phyloP scores from a whole-genome alignment of 345 rosid genomes.

The Boechera divaricarpa region DNA sequence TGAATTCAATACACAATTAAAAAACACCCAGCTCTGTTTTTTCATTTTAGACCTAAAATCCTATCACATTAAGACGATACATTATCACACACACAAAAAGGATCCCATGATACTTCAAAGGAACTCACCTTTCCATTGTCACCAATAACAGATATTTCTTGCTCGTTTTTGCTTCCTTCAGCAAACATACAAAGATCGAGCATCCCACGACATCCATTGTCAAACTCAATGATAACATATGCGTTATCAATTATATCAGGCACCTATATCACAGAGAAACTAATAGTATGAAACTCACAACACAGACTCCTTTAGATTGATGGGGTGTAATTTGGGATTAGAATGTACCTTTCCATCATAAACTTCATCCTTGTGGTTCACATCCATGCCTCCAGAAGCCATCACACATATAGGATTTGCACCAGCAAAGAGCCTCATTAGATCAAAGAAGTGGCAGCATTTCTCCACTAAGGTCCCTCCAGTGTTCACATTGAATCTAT shows the following conservation, averaged over 20 bases:
- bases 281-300: not conserved
- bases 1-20: not conserved
- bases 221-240: slow-evolving; percentile 83
- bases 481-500: slow-evolving; percentile 84
- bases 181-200: slow-evolving; percentile 99
- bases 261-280: slow-evolving; percentile 52
- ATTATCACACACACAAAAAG: not conserved
- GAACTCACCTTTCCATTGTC: slow-evolving; percentile 69
- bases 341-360: slow-evolving; percentile 80
- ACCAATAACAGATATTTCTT: slow-evolving; percentile 85
- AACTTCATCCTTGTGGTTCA: slow-evolving; percentile 88
- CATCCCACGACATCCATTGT: slow-evolving; percentile 90
- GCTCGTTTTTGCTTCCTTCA: slow-evolving; percentile 96
- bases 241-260: slow-evolving; percentile 95
- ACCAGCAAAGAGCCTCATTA: slow-evolving; percentile 88
- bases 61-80: not conserved
- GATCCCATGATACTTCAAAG: not conserved
- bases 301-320: not conserved
- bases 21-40: slow-evolving; percentile 13
- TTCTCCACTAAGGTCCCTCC: slow-evolving; percentile 98
- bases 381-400: slow-evolving; percentile 96
- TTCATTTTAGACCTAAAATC: not conserved
- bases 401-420: slow-evolving; percentile 85
- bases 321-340: not conserved
- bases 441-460: slow-evolving; percentile 97